Conservation (phyloP, 2,329 filamentous ascomycete genomes). For the Sclerotinia trifoliorum region DNA sequence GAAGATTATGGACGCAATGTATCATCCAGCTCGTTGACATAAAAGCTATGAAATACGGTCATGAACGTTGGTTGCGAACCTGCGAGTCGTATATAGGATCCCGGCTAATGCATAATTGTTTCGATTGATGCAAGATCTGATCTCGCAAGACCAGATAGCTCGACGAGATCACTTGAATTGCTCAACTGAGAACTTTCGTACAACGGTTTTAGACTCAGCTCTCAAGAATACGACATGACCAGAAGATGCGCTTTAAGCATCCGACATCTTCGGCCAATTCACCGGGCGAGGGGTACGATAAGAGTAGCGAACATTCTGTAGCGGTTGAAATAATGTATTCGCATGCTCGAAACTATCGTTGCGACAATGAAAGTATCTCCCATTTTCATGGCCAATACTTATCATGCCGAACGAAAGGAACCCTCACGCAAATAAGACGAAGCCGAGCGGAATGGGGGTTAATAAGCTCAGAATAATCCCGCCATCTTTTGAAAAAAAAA, state of each 20-base stretch:
- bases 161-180: conserved; percentile 48
- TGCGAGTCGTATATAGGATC: conserved; percentile 46
- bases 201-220: conserved; percentile 39
- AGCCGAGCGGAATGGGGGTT: conserved; percentile 34
- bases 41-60: conserved; percentile 53
- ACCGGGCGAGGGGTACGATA: conserved; percentile 45
- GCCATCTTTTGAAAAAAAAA: conserved; percentile 39
- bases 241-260: conserved; percentile 52
- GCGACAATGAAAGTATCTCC: conserved; percentile 52
- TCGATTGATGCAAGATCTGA: conserved; percentile 53
- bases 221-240: conserved; percentile 55
- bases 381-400: background rate
- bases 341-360: conserved; percentile 53
- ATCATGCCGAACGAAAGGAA: background rate
- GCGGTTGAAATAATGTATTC: conserved; percentile 51
- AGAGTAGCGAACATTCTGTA: conserved; percentile 49
- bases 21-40: conserved; percentile 52
- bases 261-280: conserved; percentile 46
- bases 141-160: conserved; percentile 50
- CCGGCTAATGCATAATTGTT: conserved; percentile 50
- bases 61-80: conserved; percentile 44
- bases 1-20: conserved; percentile 49
- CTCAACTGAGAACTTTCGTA: background rate
- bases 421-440: conserved; percentile 39
- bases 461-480: conserved; percentile 37